Conservation (phyloP, 1,139 yeast genomes). For the Torulaspora pretoriensis region DNA sequence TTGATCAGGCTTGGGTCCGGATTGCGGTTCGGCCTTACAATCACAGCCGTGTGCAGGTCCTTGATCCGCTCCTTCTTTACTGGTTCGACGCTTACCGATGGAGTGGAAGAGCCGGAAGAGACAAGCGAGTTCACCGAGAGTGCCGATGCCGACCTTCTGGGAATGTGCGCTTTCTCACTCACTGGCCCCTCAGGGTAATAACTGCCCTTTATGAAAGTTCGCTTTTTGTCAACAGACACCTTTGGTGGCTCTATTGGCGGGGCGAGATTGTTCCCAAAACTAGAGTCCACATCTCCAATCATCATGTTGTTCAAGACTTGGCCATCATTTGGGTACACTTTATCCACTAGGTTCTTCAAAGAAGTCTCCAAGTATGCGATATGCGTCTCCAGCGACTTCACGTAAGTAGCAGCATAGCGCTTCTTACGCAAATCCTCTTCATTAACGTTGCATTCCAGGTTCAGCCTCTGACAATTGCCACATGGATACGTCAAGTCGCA, state of each 20-base stretch:
- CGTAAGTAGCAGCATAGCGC: constrained; percentile 50
- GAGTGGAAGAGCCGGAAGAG: constrained; percentile 12
- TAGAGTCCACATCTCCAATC: constrained; percentile 24
- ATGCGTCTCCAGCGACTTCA: constrained; percentile 37
- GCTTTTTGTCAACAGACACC: constrained; percentile 14
- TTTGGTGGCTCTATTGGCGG: neutral
- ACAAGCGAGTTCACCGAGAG: constrained; percentile 12
- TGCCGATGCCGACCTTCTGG: constrained; percentile 7
- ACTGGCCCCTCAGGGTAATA: constrained; percentile 35
- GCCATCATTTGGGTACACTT: constrained; percentile 21
- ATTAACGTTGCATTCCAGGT: constrained; percentile 48
- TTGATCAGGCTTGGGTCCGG: constrained; percentile 27
- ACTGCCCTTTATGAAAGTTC: constrained; percentile 32
- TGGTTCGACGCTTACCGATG: constrained; percentile 5
- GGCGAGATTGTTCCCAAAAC: constrained; percentile 2
- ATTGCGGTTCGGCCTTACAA: constrained; percentile 41
- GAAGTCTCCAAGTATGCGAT: constrained; percentile 31
- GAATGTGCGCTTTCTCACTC: constrained; percentile 21
- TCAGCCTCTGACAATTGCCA: constrained; percentile 44
- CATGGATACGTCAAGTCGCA: constrained; percentile 53
- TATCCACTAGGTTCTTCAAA: constrained; percentile 25
- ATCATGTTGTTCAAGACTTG: constrained; percentile 20
- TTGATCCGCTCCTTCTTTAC: constrained; percentile 27
- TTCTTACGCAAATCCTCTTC: constrained; percentile 51
- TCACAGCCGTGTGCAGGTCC: constrained; percentile 34